Conservation (phyloP, 352 stramenopile genomes). For the Phytopythium delawarense region DNA sequence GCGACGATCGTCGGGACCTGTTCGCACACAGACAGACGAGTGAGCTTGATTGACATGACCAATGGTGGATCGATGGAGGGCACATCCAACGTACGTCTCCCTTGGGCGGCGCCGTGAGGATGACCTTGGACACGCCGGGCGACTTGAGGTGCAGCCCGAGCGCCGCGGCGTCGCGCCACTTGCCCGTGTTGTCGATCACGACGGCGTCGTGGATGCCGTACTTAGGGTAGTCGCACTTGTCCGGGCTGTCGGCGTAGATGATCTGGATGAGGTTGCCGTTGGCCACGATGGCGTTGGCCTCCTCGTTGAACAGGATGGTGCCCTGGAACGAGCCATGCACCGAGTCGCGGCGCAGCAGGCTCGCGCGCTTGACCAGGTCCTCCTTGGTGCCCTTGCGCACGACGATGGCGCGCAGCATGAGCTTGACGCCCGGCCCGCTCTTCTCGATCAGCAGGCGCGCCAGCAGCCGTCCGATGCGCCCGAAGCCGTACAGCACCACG, state of each 20-base stretch:
- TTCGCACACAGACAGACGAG: not conserved
- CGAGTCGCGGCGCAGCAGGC: slow-evolving; percentile 81
- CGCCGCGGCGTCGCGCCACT: slow-evolving; percentile 65
- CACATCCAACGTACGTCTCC: slow-evolving; percentile 23
- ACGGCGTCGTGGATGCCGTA: slow-evolving; percentile 86
- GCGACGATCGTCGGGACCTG: slow-evolving; percentile 69
- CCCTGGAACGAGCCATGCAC: slow-evolving; percentile 82
- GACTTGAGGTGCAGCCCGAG: slow-evolving; percentile 74
- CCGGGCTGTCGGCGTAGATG: slow-evolving; percentile 77
- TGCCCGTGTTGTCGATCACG: slow-evolving; percentile 89
- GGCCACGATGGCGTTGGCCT: slow-evolving; percentile 83
- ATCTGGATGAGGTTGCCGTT: slow-evolving; percentile 88
- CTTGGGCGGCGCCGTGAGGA: slow-evolving; percentile 76
- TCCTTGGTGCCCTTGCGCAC: slow-evolving; percentile 82
- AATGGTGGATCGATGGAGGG: too few relatives aligned
- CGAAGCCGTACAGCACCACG: slow-evolving; percentile 86
- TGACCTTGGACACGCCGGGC: slow-evolving; percentile 73
- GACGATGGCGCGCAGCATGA: slow-evolving; percentile 88
- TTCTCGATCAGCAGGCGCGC: slow-evolving; percentile 82
- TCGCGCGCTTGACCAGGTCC: slow-evolving; percentile 80
- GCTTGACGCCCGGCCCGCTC: slow-evolving; percentile 77
- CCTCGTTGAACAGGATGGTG: slow-evolving; percentile 81
- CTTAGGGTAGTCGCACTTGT: slow-evolving; percentile 87
- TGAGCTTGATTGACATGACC: too few relatives aligned
- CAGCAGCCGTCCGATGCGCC: slow-evolving; percentile 81